These are phyloP conservation scores for Otatea glauca DNA, from an alignment of 176 grass and related monocot genomes.

Conservation along the genomic window DNA sequence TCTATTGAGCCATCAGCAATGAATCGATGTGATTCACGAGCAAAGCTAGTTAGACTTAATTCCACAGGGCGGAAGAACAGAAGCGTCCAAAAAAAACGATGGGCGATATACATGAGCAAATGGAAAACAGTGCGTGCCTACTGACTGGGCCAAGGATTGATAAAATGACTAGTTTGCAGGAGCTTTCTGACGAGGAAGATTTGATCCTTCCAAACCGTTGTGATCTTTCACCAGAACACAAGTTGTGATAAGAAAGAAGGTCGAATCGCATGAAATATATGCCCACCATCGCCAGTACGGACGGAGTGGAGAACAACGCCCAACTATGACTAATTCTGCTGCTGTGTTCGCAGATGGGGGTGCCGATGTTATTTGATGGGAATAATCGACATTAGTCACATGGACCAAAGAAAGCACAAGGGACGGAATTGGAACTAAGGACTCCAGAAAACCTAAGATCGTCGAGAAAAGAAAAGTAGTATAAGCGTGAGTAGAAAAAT, in stretches of 20 bases:
- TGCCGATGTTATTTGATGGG: neutral
- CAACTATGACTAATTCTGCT: slow-evolving; percentile 1
- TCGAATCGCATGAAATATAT: slow-evolving; percentile 25
- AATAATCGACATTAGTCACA: neutral
- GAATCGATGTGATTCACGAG: too few relatives aligned
- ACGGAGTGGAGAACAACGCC: slow-evolving; percentile 12
- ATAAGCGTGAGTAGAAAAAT: neutral
- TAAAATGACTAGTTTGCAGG: neutral
- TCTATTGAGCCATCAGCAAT: too few relatives aligned
- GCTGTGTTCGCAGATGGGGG: neutral
- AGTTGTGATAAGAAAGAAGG: neutral
- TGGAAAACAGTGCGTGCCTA: neutral
- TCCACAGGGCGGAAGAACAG: too few relatives aligned
- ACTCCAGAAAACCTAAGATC: neutral
- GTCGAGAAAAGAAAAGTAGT: neutral
- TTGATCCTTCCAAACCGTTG: neutral
- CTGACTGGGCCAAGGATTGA: neutral
- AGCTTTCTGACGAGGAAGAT: slow-evolving; percentile 4
- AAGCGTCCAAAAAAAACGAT: too few relatives aligned
- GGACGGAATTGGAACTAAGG: neutral
- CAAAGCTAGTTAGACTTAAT: too few relatives aligned
- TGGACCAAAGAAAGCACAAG: neutral
- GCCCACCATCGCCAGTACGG: neutral
- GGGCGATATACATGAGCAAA: neutral
- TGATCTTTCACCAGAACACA: neutral